Percentiles rank a stretch among this genome's conserved stretches.
These are phyloP conservation scores for Schizothecium vesticola DNA, from an alignment of 495 filamentous ascomycete genomes.

Conservation along the genomic window DNA sequence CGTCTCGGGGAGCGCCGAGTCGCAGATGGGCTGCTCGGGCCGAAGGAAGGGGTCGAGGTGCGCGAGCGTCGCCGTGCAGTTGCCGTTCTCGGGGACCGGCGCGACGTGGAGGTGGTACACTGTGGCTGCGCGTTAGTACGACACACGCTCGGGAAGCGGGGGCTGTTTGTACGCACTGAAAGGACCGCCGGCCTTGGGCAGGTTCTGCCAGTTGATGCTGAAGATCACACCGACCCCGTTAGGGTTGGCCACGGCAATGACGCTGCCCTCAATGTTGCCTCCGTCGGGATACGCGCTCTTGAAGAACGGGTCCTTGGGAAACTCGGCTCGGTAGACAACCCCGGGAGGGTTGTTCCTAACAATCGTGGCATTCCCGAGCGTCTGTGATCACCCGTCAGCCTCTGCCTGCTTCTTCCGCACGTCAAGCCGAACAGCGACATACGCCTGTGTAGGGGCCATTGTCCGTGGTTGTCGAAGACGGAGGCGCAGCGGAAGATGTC, in stretches of 20 bases:
- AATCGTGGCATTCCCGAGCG: conserved; percentile 50
- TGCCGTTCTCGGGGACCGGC: conserved; percentile 67
- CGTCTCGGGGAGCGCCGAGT: conserved; percentile 53
- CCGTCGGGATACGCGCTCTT: conserved; percentile 43
- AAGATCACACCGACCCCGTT: conserved; percentile 62
- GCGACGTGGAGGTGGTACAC: conserved; percentile 79
- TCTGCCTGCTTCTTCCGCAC: background rate
- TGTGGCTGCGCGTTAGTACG: conserved; percentile 26
- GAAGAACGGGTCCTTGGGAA: conserved; percentile 50
- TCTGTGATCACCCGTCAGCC: conserved; percentile 17
- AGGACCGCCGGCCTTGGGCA: conserved; percentile 61
- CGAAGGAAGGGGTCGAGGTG: conserved; percentile 56
- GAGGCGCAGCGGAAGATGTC: conserved; percentile 8
- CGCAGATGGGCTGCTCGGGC: conserved; percentile 60
- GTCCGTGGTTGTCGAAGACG: conserved; percentile 7
- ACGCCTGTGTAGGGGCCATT: conserved; percentile 15
- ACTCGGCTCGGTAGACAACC: conserved; percentile 51
- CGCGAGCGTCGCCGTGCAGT: conserved; percentile 65
- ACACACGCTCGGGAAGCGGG: background rate
- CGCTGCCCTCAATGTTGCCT: conserved; percentile 54
- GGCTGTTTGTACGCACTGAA: conserved; percentile 54
- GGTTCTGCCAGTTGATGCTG: conserved; percentile 54
- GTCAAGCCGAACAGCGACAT: background rate
- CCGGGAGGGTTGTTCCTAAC: conserved; percentile 60
- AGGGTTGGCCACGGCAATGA: conserved; percentile 49